phyloP scores from a whole-genome alignment of 495 filamentous ascomycete genomes.

The Talaromyces nanjingensis region DNA sequence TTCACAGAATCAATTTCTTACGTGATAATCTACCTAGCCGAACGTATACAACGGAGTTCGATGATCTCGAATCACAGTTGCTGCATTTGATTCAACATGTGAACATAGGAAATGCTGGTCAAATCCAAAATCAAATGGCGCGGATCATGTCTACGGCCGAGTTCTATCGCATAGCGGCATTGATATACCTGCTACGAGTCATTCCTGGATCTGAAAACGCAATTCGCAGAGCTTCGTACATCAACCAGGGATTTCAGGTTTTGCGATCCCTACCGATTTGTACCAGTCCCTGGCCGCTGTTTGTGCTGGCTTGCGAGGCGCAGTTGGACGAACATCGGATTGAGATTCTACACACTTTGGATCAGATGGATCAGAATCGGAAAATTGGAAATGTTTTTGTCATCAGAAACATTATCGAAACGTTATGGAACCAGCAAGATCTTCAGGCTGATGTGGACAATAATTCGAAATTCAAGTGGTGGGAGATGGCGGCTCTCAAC shows the following conservation, averaged over 20 bases:
- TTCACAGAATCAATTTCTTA: slow-evolving; percentile 1
- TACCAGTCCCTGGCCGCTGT: slow-evolving; percentile 7
- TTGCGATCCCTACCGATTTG: not conserved
- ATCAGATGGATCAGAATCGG: slow-evolving; percentile 1
- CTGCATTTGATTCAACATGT: not conserved
- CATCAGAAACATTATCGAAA: slow-evolving; percentile 3
- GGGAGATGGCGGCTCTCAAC: not conserved
- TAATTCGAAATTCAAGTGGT: not conserved
- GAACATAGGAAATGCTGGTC: not conserved
- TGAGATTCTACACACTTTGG: not conserved
- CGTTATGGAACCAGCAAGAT: slow-evolving; percentile 4
- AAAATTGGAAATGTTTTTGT: slow-evolving; percentile 8
- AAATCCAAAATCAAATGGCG: not conserved
- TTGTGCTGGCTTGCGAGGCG: slow-evolving; percentile 2
- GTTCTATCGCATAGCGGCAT: not conserved
- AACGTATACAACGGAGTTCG: not conserved
- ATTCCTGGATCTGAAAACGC: not conserved
- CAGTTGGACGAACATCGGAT: slow-evolving; percentile 3
- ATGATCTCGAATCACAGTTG: not conserved
- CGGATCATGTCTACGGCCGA: not conserved
- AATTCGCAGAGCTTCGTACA: not conserved
- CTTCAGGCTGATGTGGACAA: not conserved
- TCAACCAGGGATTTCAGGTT: not conserved
- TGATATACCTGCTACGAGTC: not conserved
- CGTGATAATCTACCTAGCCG: not conserved